These are phyloP conservation scores for Ceratocystis variospora DNA, from an alignment of 2,329 filamentous ascomycete genomes.

Conservation along the genomic window DNA sequence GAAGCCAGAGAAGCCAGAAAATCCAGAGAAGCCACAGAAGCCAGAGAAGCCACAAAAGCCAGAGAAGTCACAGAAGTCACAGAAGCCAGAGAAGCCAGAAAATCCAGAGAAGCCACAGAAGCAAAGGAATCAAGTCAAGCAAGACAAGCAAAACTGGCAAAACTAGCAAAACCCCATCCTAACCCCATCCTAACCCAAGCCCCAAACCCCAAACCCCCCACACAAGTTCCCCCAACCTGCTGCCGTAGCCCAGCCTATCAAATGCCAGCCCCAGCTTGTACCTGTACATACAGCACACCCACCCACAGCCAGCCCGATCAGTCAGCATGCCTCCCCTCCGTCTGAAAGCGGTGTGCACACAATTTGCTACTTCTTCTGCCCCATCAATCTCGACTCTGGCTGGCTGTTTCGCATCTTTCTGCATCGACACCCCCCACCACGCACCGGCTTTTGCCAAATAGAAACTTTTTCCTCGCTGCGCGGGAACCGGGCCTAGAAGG, in stretches of 20 bases:
- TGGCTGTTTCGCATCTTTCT: background rate
- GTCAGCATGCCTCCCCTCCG: background rate
- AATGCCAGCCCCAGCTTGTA: too few species aligned
- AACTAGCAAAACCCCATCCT: too few species aligned
- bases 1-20: too few species aligned
- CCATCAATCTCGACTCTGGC: background rate
- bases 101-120: too few species aligned
- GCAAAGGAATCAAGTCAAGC: too few species aligned
- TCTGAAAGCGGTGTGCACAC: constrained; percentile 10
- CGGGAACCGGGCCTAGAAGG: background rate
- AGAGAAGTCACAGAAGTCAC: too few species aligned
- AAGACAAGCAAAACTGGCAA: too few species aligned
- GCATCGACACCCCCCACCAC: constrained; percentile 1
- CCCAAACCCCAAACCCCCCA: too few species aligned
- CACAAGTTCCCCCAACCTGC: background rate
- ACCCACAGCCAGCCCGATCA: background rate
- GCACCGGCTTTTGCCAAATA: background rate
- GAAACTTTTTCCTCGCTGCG: background rate
- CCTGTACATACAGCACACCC: background rate
- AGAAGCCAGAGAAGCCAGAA: too few species aligned
- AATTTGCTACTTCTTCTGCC: background rate
- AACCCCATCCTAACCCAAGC: too few species aligned
- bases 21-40: too few species aligned
- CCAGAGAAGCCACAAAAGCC: too few species aligned
- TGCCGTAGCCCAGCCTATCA: background rate